Percentiles rank a stretch among this genome's conserved stretches.
These are phyloP conservation scores for Teratosphaeria gauchensis DNA, from an alignment of 2,329 filamentous ascomycete species.

Conservation along the genomic window DNA sequence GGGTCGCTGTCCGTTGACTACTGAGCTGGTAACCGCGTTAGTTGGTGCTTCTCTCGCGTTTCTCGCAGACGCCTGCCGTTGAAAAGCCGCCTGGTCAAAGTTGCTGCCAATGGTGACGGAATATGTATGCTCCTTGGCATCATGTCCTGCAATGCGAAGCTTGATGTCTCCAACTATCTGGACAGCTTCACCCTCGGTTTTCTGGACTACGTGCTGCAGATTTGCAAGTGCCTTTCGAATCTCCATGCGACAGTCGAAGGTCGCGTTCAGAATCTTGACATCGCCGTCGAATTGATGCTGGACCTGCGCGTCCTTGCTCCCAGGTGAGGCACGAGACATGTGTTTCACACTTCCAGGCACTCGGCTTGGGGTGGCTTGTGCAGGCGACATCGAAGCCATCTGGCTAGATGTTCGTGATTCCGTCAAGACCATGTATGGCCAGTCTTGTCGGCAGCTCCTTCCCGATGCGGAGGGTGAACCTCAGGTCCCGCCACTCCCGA, in stretches of 20 bases:
- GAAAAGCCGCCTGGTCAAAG: slow-evolving; percentile 11
- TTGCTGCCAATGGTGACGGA: slow-evolving; percentile 11
- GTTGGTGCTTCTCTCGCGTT: not conserved
- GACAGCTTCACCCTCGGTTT: slow-evolving; percentile 8
- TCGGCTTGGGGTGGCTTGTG: not conserved
- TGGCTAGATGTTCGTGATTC: not conserved
- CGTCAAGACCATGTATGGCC: not conserved
- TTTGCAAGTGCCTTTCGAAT: slow-evolving; percentile 11
- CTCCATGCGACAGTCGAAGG: slow-evolving; percentile 12
- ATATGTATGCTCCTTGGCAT: slow-evolving; percentile 14
- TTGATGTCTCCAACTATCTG: slow-evolving; percentile 15
- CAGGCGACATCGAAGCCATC: not conserved
- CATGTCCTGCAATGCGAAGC: slow-evolving; percentile 10
- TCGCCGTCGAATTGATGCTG: slow-evolving; percentile 20
- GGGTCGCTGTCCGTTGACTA: not conserved
- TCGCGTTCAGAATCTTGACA: slow-evolving; percentile 11
- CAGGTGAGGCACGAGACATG: not conserved
- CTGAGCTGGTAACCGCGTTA: not conserved
- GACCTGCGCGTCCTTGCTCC: slow-evolving; percentile 2
- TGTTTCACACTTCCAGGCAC: not conserved
- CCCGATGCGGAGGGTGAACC: not conserved
- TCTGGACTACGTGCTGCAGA: slow-evolving; percentile 13
- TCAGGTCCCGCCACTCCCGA: not conserved
- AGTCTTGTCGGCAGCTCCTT: not conserved
- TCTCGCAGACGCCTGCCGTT: slow-evolving; percentile 2